These are phyloP conservation scores for Alternaria incomplexa DNA, from an alignment of 2,329 filamentous ascomycete species.

Conservation along the genomic window DNA sequence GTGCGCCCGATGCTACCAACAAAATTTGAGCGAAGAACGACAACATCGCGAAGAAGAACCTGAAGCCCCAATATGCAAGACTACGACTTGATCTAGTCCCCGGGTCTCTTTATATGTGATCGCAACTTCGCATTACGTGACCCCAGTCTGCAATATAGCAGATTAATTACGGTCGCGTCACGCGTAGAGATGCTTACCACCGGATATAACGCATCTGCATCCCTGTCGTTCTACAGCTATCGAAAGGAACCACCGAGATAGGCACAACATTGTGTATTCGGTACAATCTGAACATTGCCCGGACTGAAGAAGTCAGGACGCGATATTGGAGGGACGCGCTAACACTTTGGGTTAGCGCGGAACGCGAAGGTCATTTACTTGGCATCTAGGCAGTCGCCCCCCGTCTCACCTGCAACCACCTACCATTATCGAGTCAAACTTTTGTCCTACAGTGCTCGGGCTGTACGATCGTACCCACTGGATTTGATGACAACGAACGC, in stretches of 20 bases:
- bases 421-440: background rate
- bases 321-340: background rate
- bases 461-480: background rate
- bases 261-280: background rate
- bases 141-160: conserved; percentile 4
- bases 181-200: conserved; percentile 3
- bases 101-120: background rate
- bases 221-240: background rate
- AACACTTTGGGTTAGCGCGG: conserved; percentile 8
- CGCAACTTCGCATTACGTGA: background rate
- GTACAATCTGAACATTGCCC: background rate
- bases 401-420: background rate
- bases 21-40: conserved; percentile 7
- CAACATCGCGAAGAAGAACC: conserved; percentile 4
- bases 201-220: conserved; percentile 3
- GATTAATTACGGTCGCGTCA: conserved; percentile 13
- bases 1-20: conserved; percentile 6
- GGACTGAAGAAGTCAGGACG: background rate
- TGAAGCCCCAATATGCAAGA: background rate
- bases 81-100: background rate
- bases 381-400: conserved; percentile 13
- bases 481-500: background rate
- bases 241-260: background rate
- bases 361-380: background rate
- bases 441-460: background rate